Evolutionary conservation across 106 monocot species (phyloP).

Genomic region (Apostasia shenzhenica): DNA sequence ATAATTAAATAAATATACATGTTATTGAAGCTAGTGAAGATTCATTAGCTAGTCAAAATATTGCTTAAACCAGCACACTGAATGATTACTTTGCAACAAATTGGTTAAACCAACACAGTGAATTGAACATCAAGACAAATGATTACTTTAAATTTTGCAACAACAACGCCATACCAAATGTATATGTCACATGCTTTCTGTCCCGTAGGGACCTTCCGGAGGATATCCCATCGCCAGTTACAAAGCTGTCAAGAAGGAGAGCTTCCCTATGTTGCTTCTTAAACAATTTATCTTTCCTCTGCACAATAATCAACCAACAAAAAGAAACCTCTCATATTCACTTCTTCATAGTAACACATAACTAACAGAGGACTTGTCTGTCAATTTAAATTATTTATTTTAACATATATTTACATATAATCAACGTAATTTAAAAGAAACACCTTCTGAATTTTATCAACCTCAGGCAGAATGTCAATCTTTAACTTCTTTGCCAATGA

Average conservation of each 20-base stretch:
- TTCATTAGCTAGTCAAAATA: too few relatives aligned
- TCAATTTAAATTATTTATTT: too few relatives aligned
- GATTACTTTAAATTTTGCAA: too few relatives aligned
- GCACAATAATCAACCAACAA: conserved; percentile 13
- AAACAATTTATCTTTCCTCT: conserved; percentile 81
- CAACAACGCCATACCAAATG: conserved; percentile 67
- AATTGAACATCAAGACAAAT: too few relatives aligned
- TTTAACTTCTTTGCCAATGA: conserved; percentile 80
- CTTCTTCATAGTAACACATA: too few relatives aligned
- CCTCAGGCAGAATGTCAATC: conserved; percentile 74
- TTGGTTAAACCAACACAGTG: too few relatives aligned
- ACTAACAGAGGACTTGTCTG: too few relatives aligned
- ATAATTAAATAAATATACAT: too few relatives aligned
- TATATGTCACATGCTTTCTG: conserved; percentile 92
- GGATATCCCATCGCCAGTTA: conserved; percentile 68
- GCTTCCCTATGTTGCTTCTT: conserved; percentile 98
- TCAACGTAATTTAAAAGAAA: not conserved
- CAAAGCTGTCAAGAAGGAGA: conserved; percentile 78
- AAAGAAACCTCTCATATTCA: not conserved
- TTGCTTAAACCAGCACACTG: too few relatives aligned
- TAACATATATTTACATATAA: too few relatives aligned
- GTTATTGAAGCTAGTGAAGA: too few relatives aligned
- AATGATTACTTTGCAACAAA: too few relatives aligned
- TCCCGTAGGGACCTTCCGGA: conserved; percentile 86
- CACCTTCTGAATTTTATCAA: conserved; percentile 87